Evolutionary conservation across 2,329 filamentous ascomycete species (phyloP).

Genomic region (Penicillium psychrosexuale): DNA sequence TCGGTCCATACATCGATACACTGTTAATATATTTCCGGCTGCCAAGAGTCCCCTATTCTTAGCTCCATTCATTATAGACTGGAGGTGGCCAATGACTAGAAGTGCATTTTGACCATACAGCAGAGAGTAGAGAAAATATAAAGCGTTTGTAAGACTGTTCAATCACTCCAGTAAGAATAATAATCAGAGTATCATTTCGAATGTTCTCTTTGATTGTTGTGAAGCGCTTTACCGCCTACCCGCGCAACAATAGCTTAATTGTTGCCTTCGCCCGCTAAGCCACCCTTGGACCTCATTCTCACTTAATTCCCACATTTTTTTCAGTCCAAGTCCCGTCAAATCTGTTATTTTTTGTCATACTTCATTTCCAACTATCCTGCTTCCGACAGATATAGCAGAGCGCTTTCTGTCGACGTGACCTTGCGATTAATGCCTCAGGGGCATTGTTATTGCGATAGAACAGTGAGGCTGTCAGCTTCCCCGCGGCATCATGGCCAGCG

Average conservation of each 20-base stretch:
- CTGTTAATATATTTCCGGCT: constrained; percentile 12
- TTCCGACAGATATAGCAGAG: constrained; percentile 6
- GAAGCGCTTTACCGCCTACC: constrained; percentile 20
- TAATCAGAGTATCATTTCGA: background rate
- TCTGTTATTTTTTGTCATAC: background rate
- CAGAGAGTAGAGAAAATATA: background rate
- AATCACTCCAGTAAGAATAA: background rate
- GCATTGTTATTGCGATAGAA: constrained; percentile 22
- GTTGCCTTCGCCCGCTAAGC: constrained; percentile 26
- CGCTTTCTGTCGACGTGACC: constrained; percentile 8
- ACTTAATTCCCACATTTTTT: constrained; percentile 4
- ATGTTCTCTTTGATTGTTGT: background rate
- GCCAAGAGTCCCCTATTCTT: constrained; percentile 17
- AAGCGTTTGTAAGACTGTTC: too few species aligned
- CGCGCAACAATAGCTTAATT: constrained; percentile 21
- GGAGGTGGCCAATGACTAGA: background rate
- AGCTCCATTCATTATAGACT: constrained; percentile 6
- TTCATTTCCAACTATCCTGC: constrained; percentile 5
- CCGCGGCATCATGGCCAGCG: constrained; percentile 46
- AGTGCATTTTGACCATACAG: background rate
- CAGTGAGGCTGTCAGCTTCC: constrained; percentile 37
- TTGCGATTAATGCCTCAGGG: constrained; percentile 41
- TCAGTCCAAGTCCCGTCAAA: background rate
- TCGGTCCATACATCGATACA: background rate
- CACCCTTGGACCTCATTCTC: constrained; percentile 15